phyloP scores from a whole-genome alignment of 2,329 filamentous ascomycete species.

The Clonostachys rhizophaga region DNA sequence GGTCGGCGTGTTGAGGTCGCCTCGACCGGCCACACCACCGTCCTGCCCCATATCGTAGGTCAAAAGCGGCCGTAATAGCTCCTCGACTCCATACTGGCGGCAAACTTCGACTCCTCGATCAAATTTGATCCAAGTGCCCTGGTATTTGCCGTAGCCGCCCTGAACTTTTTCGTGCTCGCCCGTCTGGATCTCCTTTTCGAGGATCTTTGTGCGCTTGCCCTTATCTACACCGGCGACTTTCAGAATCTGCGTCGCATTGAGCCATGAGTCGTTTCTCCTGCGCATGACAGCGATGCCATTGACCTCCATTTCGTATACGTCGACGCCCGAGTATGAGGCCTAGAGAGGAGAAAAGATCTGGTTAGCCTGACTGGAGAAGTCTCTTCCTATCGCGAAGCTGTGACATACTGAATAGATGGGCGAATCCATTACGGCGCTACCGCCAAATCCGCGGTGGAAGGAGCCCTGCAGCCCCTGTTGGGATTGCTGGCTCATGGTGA shows the following conservation, averaged over 20 bases:
- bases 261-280: conserved; percentile 87
- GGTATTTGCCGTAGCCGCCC: conserved; percentile 97
- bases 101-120: conserved; percentile 90
- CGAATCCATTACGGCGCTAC: conserved; percentile 26
- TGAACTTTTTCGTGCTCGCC: conserved; percentile 98
- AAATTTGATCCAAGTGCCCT: conserved; percentile 97
- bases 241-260: conserved; percentile 97
- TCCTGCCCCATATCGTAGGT: conserved; percentile 79
- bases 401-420: conserved; percentile 58
- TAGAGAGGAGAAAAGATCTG: conserved; percentile 14
- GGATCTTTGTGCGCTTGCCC: conserved; percentile 92
- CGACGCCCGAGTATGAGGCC: conserved; percentile 91
- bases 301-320: conserved; percentile 98
- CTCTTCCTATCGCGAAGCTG: not conserved
- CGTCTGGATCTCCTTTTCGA: conserved; percentile 95
- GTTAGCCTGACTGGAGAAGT: not conserved
- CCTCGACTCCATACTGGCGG: conserved; percentile 72
- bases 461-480: conserved; percentile 31
- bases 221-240: conserved; percentile 98
- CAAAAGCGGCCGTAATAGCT: conserved; percentile 67
- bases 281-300: conserved; percentile 94
- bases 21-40: conserved; percentile 65
- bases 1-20: conserved; percentile 86
- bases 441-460: conserved; percentile 22
- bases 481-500: conserved; percentile 51